phyloP scores from a whole-genome alignment of 352 stramenopile genomes.

The Pythium rhizo-oryzae region DNA sequence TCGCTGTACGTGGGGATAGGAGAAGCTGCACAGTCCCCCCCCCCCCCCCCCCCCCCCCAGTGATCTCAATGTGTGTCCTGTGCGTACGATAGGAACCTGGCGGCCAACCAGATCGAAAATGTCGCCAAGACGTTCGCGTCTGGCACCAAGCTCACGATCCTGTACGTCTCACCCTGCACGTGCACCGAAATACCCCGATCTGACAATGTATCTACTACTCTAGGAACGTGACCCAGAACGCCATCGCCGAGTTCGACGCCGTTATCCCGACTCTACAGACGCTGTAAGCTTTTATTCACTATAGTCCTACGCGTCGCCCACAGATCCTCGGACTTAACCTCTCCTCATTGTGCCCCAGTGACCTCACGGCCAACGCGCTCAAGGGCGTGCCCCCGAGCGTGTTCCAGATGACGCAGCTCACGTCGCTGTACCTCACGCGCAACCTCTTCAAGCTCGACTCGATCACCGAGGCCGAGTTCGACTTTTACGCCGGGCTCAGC shows the following conservation, averaged over 20 bases:
- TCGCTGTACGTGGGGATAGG: constrained; percentile 62
- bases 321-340: background rate
- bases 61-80: background rate
- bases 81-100: constrained; percentile 45
- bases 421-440: constrained; percentile 44
- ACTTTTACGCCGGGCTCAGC: constrained; percentile 64
- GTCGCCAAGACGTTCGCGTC: constrained; percentile 39
- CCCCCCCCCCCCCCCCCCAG: too few species aligned
- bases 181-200: background rate
- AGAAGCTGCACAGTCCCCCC: too few species aligned
- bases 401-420: constrained; percentile 48
- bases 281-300: constrained; percentile 38
- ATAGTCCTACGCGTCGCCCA: background rate
- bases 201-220: background rate
- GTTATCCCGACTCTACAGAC: constrained; percentile 38
- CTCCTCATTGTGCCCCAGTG: constrained; percentile 23
- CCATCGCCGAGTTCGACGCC: constrained; percentile 39
- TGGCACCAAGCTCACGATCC: constrained; percentile 32
- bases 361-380: constrained; percentile 58
- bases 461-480: constrained; percentile 56
- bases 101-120: constrained; percentile 41
- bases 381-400: constrained; percentile 46
- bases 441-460: constrained; percentile 64
- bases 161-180: constrained; percentile 40
- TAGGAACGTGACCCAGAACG: constrained; percentile 62